Evolutionary conservation across 2,329 filamentous ascomycete species (phyloP), one percentile per base, ranked within the genome.

Genomic region (Penicillium sp.): DNA sequence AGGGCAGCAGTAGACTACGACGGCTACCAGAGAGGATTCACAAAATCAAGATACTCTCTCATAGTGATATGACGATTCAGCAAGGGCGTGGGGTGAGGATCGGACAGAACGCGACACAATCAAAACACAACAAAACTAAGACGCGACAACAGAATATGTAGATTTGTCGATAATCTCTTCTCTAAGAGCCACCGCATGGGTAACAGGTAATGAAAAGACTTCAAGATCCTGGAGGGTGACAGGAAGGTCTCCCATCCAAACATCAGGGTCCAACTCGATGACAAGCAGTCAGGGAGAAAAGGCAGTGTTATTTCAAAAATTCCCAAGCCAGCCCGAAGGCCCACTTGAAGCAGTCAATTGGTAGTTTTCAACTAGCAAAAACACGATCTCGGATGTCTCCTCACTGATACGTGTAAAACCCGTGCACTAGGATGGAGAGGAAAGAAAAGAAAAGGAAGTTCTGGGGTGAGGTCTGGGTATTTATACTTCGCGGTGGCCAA

Each of bases 351-450:
- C 81, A 81, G 88, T 90, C 88, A 88, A 81, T 80, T 72, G 78
- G 80, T 89, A 89, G 87, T 89, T 89, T 89, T 89, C 87, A 90
- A 89, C 87, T 89, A 90, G 88, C 88, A 90, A 90, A 89, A 90
- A 90, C 82, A 83, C 84, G 83, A 84, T 85, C 87, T 91, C 88
- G 85, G 88, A 90, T 86, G 83, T 86, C 87, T 90, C 88, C 85
- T 91, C 88, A 91, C 85, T 88, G 86, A 84, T 84, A 86, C 84
- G 84, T 86, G 83, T 89, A 88, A 88, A 84, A 86, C 88, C 86
- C 85, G 78, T 87, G 72, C 72, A 75, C 72, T 65, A 73, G 72
- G 72, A 75, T 75, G 67, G 51, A 67, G 62, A 70, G 68, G 56
- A 67, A 75, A 74, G 68, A 70, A 60, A 70, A 72, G 67, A 62